These are phyloP conservation scores for Penicillium sp. DNA, from an alignment of 2,329 filamentous ascomycete genomes.

Conservation along the genomic window DNA sequence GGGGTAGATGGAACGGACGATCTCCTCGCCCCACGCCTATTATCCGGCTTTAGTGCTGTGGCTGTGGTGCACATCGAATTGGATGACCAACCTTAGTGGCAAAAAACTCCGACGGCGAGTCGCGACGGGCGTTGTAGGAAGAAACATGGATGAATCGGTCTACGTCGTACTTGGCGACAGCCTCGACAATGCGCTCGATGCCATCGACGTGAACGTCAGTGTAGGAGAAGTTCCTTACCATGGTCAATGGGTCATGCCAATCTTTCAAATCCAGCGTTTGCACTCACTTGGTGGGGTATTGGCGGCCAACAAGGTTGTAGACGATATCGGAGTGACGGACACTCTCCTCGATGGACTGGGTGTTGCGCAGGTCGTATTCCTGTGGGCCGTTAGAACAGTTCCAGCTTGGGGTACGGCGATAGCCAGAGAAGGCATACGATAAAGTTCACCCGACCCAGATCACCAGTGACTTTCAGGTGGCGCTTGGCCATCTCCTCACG, in stretches of 20 bases:
- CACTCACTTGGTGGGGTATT: constrained; percentile 89
- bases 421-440: constrained; percentile 53
- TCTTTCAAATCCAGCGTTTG: not conserved
- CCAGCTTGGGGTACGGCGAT: not conserved
- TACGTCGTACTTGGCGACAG: constrained; percentile 95
- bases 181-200: constrained; percentile 85
- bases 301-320: constrained; percentile 90
- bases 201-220: constrained; percentile 93
- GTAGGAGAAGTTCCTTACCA: constrained; percentile 80
- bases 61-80: not conserved
- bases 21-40: constrained; percentile 73
- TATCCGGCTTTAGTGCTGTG: constrained; percentile 12
- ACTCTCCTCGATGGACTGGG: constrained; percentile 90
- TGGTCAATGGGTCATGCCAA: constrained; percentile 31
- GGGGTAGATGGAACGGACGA: constrained; percentile 84
- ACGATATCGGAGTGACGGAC: constrained; percentile 96
- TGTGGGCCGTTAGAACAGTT: constrained; percentile 35
- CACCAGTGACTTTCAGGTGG: constrained; percentile 92
- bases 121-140: constrained; percentile 79
- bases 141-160: constrained; percentile 97
- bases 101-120: constrained; percentile 85
- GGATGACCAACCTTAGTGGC: constrained; percentile 69
- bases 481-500: constrained; percentile 98
- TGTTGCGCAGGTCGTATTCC: constrained; percentile 96
- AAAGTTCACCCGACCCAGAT: constrained; percentile 85